Evolutionary conservation across 768 basidiomycete genomes (phyloP).

Genomic region (Russula ochroleuca): DNA sequence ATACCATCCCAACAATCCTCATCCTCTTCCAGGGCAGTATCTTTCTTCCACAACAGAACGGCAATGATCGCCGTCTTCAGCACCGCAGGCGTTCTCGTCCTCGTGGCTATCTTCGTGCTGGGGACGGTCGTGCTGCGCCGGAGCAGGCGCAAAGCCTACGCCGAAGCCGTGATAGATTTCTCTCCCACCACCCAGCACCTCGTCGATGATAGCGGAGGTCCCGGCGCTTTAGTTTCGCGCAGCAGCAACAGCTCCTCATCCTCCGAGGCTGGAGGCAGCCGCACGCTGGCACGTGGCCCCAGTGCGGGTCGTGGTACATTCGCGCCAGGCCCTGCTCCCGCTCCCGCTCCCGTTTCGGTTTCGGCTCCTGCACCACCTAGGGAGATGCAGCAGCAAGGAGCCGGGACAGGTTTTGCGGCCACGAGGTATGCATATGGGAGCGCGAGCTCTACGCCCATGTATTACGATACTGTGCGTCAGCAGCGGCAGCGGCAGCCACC

Average conservation of each 20-base stretch:
- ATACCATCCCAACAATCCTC: conserved; percentile 19
- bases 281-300: neutral
- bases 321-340: neutral
- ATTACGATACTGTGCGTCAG: conserved; percentile 4
- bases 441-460: neutral
- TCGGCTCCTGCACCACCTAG: neutral
- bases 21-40: conserved; percentile 29
- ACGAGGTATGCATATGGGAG: neutral
- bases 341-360: neutral
- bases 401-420: too few relatives aligned
- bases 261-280: neutral
- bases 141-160: conserved; percentile 38
- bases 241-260: neutral
- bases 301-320: neutral
- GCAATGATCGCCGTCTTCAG: conserved; percentile 57
- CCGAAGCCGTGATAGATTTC: conserved; percentile 30
- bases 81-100: conserved; percentile 45
- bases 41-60: conserved; percentile 64
- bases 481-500: neutral
- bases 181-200: conserved; percentile 12
- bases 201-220: neutral
- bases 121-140: conserved; percentile 49
- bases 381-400: neutral
- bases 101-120: conserved; percentile 43
- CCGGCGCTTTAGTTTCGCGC: neutral